Evolutionary conservation across 805 yeast species (phyloP).

Genomic region (Schizosaccharomyces lindneri): DNA sequence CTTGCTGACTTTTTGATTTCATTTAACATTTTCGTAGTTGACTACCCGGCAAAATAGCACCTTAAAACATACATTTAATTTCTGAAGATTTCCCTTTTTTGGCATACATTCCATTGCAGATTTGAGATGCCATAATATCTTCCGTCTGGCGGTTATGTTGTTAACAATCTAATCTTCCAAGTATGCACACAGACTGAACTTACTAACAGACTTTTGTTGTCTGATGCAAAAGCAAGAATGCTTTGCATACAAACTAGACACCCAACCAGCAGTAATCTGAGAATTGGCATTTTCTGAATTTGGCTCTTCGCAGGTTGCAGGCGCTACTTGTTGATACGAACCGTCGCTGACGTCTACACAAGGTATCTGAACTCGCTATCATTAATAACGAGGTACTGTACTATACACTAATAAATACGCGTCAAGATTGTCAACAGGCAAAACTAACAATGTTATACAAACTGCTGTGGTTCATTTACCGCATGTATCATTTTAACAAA

Average conservation of each 20-base stretch:
- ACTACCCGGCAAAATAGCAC: neutral
- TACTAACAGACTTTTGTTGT: neutral
- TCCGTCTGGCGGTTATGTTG: neutral
- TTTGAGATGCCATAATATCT: neutral
- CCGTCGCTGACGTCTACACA: no score
- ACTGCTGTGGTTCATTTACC: no score
- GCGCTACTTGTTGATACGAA: no score
- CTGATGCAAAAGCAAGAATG: neutral
- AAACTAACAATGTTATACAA: no score
- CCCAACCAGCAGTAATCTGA: neutral
- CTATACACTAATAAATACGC: no score
- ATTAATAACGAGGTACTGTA: no score
- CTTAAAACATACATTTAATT: neutral
- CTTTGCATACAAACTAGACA: neutral
- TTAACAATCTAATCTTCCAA: neutral
- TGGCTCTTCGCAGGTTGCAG: neutral
- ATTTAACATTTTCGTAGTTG: no score
- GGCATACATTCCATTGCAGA: slow-evolving; percentile 1
- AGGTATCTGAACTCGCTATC: no score
- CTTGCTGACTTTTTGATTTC: no score
- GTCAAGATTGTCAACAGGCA: no score
- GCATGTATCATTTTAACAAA: no score
- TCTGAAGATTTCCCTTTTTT: neutral
- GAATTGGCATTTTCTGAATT: neutral
- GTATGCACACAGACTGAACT: neutral